These are phyloP conservation scores for Paratinospora sagittata DNA, from an alignment of 164 flowering plant species.

Conservation along the genomic window DNA sequence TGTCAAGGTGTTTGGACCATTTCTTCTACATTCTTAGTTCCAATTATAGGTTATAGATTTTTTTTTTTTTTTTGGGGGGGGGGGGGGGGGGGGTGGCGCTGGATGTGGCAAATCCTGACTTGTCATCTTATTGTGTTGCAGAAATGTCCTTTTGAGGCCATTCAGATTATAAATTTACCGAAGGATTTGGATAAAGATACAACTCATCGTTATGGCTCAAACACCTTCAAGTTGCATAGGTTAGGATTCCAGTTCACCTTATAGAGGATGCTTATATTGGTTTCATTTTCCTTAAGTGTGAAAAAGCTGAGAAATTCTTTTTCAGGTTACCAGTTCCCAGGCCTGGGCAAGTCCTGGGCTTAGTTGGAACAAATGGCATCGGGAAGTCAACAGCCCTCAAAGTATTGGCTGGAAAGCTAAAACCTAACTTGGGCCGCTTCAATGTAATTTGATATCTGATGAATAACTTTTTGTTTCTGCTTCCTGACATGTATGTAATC, in stretches of 20 bases:
- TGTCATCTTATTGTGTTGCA: constrained; percentile 22
- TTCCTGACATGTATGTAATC: not conserved
- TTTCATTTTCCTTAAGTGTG: not conserved
- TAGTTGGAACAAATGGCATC: constrained; percentile 98
- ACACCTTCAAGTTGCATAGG: constrained; percentile 96
- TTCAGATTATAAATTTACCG: constrained; percentile 86
- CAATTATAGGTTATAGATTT: too few relatives aligned
- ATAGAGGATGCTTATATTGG: not conserved
- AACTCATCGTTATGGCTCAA: constrained; percentile 95
- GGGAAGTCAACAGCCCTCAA: constrained; percentile 97
- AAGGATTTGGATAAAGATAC: constrained; percentile 94
- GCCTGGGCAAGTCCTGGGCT: constrained; percentile 95
- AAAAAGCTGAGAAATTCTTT: constrained; percentile 9
- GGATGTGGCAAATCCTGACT: not conserved
- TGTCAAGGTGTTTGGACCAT: constrained; percentile 67
- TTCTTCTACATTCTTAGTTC: too few relatives aligned
- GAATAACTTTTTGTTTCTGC: not conserved
- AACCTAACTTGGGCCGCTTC: constrained; percentile 95
- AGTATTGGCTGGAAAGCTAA: constrained; percentile 91
- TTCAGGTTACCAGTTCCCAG: constrained; percentile 95
- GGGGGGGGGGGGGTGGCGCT: not conserved
- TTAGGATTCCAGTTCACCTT: constrained; percentile 19
- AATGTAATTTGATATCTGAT: constrained; percentile 36
- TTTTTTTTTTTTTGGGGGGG: too few relatives aligned
- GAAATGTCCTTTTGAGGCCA: constrained; percentile 98